A percentile compares a stretch with the other conserved stretches of the same genome.
Conservation (phyloP, 2,329 filamentous ascomycete genomes). For the Clonostachys rosea region DNA sequence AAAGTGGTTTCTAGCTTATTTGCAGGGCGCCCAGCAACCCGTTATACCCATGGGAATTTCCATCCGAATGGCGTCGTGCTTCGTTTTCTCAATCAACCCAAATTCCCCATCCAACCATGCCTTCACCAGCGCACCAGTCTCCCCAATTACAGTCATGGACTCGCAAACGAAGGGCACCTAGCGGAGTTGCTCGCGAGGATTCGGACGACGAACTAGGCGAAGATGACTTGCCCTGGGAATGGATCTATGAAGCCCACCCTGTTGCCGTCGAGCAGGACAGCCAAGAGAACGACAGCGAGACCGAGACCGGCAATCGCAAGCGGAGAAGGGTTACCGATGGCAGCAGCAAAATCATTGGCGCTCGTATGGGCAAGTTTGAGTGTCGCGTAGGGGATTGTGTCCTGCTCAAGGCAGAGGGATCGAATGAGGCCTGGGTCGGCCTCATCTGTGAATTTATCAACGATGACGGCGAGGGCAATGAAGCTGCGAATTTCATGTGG, state of each 20-base stretch:
- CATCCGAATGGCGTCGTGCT: neutral
- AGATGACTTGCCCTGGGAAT: constrained; percentile 73
- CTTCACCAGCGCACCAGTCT: neutral
- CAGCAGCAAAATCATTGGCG: constrained; percentile 64
- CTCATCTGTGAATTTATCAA: constrained; percentile 81
- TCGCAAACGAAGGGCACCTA: constrained; percentile 5
- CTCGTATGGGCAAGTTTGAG: constrained; percentile 75
- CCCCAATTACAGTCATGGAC: neutral
- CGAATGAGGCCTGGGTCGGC: constrained; percentile 87
- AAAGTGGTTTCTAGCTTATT: too few relatives aligned
- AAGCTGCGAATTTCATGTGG: constrained; percentile 88
- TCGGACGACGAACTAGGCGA: constrained; percentile 82
- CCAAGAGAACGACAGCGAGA: constrained; percentile 11
- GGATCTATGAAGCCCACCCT: constrained; percentile 57
- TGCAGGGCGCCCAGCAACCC: too few relatives aligned
- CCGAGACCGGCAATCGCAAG: constrained; percentile 21
- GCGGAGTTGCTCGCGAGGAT: constrained; percentile 68
- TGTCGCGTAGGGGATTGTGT: constrained; percentile 81
- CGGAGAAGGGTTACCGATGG: constrained; percentile 20
- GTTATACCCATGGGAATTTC: neutral
- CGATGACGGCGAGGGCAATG: constrained; percentile 44
- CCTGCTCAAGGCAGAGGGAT: constrained; percentile 80
- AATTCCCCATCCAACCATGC: neutral
- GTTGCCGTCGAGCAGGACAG: constrained; percentile 8
- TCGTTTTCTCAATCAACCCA: neutral